These are phyloP conservation scores for Linnemannia elongata DNA, from an alignment of 192 early-diverging fungal species.

Conservation along the genomic window DNA sequence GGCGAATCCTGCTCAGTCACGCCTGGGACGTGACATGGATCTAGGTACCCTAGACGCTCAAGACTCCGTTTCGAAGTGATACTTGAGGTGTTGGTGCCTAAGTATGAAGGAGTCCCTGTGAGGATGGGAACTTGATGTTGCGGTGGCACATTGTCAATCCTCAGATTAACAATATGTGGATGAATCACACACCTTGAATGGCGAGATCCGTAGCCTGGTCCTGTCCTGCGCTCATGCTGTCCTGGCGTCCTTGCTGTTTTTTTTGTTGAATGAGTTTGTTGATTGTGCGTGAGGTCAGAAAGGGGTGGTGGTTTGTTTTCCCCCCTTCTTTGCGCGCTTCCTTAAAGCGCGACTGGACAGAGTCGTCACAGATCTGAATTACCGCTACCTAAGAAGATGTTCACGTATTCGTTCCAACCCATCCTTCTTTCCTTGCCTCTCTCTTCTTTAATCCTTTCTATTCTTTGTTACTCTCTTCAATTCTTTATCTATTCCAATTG, in stretches of 20 bases:
- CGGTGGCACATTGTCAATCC: background rate
- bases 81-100: constrained; percentile 54
- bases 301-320: no score
- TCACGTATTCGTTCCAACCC: no score
- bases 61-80: constrained; percentile 54
- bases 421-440: no score
- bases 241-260: background rate
- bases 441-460: no score
- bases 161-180: background rate
- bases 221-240: background rate
- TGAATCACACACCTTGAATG: constrained; percentile 35
- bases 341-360: background rate
- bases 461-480: no score
- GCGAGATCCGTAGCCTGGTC: constrained; percentile 52
- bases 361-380: background rate
- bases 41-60: constrained; percentile 47
- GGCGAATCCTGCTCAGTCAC: constrained; percentile 46
- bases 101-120: background rate
- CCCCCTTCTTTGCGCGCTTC: background rate
- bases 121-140: background rate
- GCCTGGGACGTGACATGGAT: constrained; percentile 31
- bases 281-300: background rate
- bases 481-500: no score
- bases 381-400: no score
- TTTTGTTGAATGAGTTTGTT: background rate